Base-by-base conservation (phyloP, 805 yeast genomes). In the Saccharomycopsis oosterbeekiorum region DNA sequence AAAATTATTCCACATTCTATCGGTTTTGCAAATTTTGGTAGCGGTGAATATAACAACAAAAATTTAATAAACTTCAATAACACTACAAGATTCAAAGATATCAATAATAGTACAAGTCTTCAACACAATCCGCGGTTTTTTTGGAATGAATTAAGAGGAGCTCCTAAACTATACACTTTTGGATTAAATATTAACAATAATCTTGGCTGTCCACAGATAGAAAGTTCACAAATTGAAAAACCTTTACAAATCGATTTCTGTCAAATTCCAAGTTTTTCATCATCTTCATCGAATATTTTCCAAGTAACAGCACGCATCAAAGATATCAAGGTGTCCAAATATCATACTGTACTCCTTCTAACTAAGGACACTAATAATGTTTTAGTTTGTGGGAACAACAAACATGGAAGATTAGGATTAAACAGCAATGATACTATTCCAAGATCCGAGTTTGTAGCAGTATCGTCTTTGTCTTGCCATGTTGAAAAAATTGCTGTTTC, bases 361-460 rank as follows among this genome's bases (percentile, higher is more conserved):
- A 75, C 77, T 15, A 83, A 80, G 41, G 64, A 65, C 0, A 37
- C 63, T 0, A 81, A 81, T 6, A 77, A 79, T 57, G 66, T 89
- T 0, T 83, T 74, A 62, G 74, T 86, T 0, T 80, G 88, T 60
- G 96, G 97, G 0, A 77, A 82, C 47, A 85, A 87, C 4, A 76
- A 86, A 0, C 75, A 86, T 57, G 96, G 96, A 0, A 75, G 96
- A 55, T 71, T 89, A 19, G 96, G 96, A 0, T 78, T 80, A 63
- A 81, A 80, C 1, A 74, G 73, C 1, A 66, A 68, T 15, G 67
- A 74, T 47, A 63, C 70, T 10, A 64, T 66, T 9, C 76, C 78
- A 47, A 76, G 75, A 59, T 80, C 78, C 64, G 69, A 73, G 1
- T 85, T 78, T 68, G 74, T 74, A 26, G 70, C 71, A 34, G 70